Conservation (phyloP, 805 yeast species). For the Spathaspora passalidarum region DNA sequence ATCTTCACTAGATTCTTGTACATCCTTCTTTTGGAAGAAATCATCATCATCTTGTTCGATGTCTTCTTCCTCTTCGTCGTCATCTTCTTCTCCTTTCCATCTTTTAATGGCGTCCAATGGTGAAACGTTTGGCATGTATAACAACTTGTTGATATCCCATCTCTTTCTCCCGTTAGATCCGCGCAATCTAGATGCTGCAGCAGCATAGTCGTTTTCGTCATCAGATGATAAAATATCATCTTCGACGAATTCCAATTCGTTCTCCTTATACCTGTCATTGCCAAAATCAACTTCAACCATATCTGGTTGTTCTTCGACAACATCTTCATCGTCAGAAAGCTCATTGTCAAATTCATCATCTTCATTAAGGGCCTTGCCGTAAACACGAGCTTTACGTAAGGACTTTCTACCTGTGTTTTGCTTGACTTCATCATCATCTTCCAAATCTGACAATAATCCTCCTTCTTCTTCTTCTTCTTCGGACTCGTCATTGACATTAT, state of each 20-base stretch:
- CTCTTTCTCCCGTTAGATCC: conserved; percentile 41
- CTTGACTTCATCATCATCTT: conserved; percentile 31
- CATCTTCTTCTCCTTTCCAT: conserved; percentile 58
- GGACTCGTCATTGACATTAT: conserved; percentile 35
- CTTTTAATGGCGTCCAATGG: conserved; percentile 70
- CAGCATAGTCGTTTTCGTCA: conserved; percentile 36
- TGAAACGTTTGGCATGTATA: conserved; percentile 74
- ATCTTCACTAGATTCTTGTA: conserved; percentile 23
- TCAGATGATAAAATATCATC: conserved; percentile 45
- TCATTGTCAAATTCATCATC: conserved; percentile 43
- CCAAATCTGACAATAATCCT: conserved; percentile 26
- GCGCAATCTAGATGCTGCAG: conserved; percentile 60
- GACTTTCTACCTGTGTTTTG: conserved; percentile 56
- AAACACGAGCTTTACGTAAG: conserved; percentile 59
- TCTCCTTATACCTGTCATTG: conserved; percentile 28
- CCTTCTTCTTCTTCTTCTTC: conserved; percentile 33
- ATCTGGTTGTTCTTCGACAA: conserved; percentile 37
- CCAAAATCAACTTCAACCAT: conserved; percentile 49
- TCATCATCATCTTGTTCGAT: conserved; percentile 47
- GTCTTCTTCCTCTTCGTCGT: conserved; percentile 40
- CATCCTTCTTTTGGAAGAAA: conserved; percentile 52
- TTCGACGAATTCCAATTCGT: conserved; percentile 42
- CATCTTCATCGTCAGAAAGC: conserved; percentile 40
- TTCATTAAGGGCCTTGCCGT: conserved; percentile 50
- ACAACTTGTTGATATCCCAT: conserved; percentile 80